Base-by-base conservation (phyloP, 1,284 basidiomycete genomes). In the Taiwanofungus camphoratus region DNA sequence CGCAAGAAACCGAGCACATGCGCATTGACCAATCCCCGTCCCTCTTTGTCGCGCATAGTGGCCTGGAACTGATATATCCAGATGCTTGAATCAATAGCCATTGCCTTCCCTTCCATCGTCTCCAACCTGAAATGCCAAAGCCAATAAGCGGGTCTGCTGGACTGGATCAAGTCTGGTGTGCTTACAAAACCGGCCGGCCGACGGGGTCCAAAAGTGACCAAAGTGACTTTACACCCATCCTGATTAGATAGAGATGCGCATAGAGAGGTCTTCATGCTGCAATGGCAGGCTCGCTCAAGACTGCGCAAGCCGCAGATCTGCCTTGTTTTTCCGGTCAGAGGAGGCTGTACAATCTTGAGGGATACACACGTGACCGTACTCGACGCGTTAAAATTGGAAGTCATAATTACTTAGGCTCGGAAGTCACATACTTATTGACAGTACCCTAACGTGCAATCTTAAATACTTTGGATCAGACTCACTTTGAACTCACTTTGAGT, bases 41-140 rank as follows among this genome's bases (percentile, higher is more conserved):
- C 96, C 47, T 98, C 92, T 60, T 92, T 95, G 67, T 96, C 94
- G 21, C 96, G 82, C 94, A 99, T 98, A 2, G 96, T 98, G 29
- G 94, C 94, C 68, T 96, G 93, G 59, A 97, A 97, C 67, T 97
- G 87, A 58, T 99, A 99, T 48, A 99, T 85, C 96, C 96, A 99
- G 54, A 99, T 97, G 52, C 92, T 97, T 3, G 93, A 97, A 68
- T 99, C 96, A 52, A 99, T 98, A 0, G 93, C 93, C 67, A 97
- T 79, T 3, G 81, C 70, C 62, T 92, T 93, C 20, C 91, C 90
- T 58, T 93, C 92, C 63, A 94, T 77, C 1, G 87, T 92, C 66
- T 97, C 93, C 42, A 96, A 73, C 61, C 90, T 93, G 61, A 32
- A 18, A 11, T 30, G 27, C n/a, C 15, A 24, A 24, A 16, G 32